Evolutionary conservation across 768 basidiomycete genomes (phyloP), one percentile per base, ranked within the genome.

Genomic region (Macrolepiota dolichaula): DNA sequence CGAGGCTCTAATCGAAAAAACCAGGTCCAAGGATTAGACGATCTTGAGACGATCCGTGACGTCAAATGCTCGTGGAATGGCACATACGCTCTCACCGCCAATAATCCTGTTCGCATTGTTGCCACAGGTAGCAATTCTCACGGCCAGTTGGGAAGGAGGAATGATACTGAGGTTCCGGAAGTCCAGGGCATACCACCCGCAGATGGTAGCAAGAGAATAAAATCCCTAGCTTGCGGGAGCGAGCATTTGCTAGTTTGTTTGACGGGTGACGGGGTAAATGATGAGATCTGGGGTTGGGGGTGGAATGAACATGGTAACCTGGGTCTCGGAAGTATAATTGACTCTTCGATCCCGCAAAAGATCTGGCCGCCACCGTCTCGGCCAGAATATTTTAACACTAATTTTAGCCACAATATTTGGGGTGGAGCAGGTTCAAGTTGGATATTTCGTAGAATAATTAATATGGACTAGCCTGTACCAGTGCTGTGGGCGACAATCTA

Each of bases 261-360:
- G 46, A 51, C 51, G 12, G 24, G 29, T 22, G 56, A 49, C 44
- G 51, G 55, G 7, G 53, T 51, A 36, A 9, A 53, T 17, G 9
- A 63, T 1, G 81, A 83, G 64, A 81, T 95, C 0, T 91, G 86
- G 84, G 91, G 85, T 0, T 97, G 96, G 92, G 96, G 96, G 0
- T 98, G 96, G 96, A 98, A 98, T 71, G 96, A 98, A 72, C 96
- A 98, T 70, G 96, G 96, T 6, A 98, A 97, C 72, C 77, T 98
- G 27, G 94, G 92, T 0, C 68, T 85, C 24, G 88, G 86, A 0
- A 76, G 79, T 37, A 84, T 82, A 3, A 74, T 78, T 2, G 87
- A 94, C 66, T 72, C 83, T 9, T 62, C 67, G 6, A 27, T 68
- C 15, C 87, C 89, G 15, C 70, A 74, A 11, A 81, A 73, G 63